Conservation (phyloP, 495 filamentous ascomycete species). For the Podospora sp. region DNA sequence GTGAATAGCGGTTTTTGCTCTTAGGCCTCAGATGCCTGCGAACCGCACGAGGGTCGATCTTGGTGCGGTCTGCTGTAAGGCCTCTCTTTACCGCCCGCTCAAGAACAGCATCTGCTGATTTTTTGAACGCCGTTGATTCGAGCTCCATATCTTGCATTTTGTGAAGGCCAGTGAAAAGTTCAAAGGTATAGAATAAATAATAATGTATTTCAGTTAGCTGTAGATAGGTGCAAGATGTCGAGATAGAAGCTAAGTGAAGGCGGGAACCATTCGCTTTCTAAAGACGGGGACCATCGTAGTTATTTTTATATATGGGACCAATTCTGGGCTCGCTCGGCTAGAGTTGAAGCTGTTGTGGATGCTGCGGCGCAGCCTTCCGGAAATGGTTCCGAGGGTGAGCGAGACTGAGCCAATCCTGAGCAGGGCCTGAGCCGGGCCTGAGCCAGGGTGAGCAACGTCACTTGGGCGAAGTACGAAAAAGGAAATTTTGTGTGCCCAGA, state of each 20-base stretch:
- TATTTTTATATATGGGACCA: conserved; percentile 16
- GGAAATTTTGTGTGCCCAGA: too few relatives aligned
- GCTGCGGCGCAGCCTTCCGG: conserved; percentile 13
- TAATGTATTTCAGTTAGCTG: conserved; percentile 6
- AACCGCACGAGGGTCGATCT: too few relatives aligned
- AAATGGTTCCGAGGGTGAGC: conserved; percentile 7
- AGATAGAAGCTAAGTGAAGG: conserved; percentile 13
- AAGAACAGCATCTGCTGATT: conserved; percentile 17
- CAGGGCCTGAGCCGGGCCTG: conserved; percentile 9
- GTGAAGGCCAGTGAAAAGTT: conserved; percentile 1
- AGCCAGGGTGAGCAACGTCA: too few relatives aligned
- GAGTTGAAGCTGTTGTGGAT: conserved; percentile 16
- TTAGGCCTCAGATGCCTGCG: too few relatives aligned
- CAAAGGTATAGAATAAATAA: conserved; percentile 18
- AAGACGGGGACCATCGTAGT: conserved; percentile 12
- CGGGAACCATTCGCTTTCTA: conserved; percentile 1
- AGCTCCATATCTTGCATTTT: conserved; percentile 6
- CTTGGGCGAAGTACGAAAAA: too few relatives aligned
- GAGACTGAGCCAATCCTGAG: conserved; percentile 13
- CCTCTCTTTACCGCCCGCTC: conserved; percentile 14
- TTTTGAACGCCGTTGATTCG: conserved; percentile 11
- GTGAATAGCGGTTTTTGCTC: too few relatives aligned
- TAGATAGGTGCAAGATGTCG: conserved; percentile 16
- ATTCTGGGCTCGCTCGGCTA: conserved; percentile 17
- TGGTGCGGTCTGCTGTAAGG: too few relatives aligned